These are phyloP conservation scores for Pisolithus microcarpus DNA, from an alignment of 768 basidiomycete species.

Conservation along the genomic window DNA sequence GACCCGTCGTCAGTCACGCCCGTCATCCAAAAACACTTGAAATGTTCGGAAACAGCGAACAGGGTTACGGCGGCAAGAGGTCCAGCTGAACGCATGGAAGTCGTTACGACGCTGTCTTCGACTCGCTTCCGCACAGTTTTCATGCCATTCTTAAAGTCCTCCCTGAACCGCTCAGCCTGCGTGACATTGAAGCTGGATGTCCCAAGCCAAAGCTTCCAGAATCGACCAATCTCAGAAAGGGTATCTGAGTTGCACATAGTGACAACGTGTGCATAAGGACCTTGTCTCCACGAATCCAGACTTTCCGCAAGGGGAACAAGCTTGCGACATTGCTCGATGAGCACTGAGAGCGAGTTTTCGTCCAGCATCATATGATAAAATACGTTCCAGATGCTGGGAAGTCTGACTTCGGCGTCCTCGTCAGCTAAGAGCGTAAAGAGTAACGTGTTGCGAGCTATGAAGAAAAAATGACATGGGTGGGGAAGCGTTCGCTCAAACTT, in stretches of 20 bases:
- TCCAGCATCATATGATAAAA: conserved; percentile 25
- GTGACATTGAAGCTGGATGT: conserved; percentile 10
- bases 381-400: conserved; percentile 24
- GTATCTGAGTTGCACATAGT: conserved; percentile 18
- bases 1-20: conserved; percentile 15
- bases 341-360: conserved; percentile 15
- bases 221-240: conserved; percentile 15
- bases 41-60: conserved; percentile 10
- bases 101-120: not conserved
- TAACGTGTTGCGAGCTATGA: conserved; percentile 23
- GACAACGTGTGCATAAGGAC: conserved; percentile 23
- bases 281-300: conserved; percentile 17
- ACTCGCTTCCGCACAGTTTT: conserved; percentile 4
- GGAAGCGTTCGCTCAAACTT: not conserved
- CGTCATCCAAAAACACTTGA: conserved; percentile 19
- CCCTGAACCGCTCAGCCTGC: conserved; percentile 8
- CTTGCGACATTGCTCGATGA: conserved; percentile 21
- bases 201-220: conserved; percentile 16
- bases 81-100: conserved; percentile 23
- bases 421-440: conserved; percentile 24
- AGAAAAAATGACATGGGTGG: not conserved
- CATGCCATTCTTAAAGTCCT: conserved; percentile 16
- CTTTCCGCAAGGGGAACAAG: conserved; percentile 11
- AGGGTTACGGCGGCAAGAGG: conserved; percentile 13
- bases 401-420: conserved; percentile 7